These are phyloP conservation scores for Lasiodiplodia citricola DNA, from an alignment of 2,329 filamentous ascomycete genomes.

Conservation along the genomic window DNA sequence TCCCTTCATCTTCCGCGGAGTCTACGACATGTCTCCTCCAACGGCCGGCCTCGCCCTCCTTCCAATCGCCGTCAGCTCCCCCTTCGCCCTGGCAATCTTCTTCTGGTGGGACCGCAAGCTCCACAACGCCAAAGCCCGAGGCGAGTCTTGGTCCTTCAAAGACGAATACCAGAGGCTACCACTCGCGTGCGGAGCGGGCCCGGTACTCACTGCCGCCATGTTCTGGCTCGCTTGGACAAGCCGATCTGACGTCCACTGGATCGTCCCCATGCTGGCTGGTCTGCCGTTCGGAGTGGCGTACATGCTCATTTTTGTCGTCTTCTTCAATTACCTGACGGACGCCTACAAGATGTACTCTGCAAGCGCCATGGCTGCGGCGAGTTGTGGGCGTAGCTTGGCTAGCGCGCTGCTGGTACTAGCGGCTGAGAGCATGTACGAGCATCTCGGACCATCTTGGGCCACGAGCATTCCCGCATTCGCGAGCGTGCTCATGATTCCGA, in stretches of 20 bases:
- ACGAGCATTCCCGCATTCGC: slow-evolving; percentile 37
- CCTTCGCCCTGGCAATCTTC: too few relatives aligned
- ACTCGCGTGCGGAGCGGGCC: not conserved
- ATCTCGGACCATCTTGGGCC: slow-evolving; percentile 37
- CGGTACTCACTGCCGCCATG: slow-evolving; percentile 32
- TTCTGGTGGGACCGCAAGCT: not conserved
- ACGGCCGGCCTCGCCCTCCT: too few relatives aligned
- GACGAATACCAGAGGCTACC: not conserved
- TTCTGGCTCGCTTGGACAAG: slow-evolving; percentile 28
- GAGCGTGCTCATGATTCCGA: slow-evolving; percentile 37
- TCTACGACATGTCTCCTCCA: too few relatives aligned
- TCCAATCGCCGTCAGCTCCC: too few relatives aligned
- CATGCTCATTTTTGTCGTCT: slow-evolving; percentile 55
- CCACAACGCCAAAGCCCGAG: not conserved
- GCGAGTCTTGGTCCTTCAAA: not conserved
- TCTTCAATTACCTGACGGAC: slow-evolving; percentile 57
- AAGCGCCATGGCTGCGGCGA: slow-evolving; percentile 48
- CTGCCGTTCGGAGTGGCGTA: slow-evolving; percentile 58
- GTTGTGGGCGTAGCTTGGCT: slow-evolving; percentile 44
- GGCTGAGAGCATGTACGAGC: slow-evolving; percentile 37
- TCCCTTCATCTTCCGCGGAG: too few relatives aligned
- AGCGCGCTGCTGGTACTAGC: slow-evolving; percentile 41
- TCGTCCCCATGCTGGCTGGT: slow-evolving; percentile 60
- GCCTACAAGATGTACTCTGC: slow-evolving; percentile 53
- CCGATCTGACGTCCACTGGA: slow-evolving; percentile 33